Evolutionary conservation across 306 rosid genomes (phyloP).

Genomic region (Neltuma alba): DNA sequence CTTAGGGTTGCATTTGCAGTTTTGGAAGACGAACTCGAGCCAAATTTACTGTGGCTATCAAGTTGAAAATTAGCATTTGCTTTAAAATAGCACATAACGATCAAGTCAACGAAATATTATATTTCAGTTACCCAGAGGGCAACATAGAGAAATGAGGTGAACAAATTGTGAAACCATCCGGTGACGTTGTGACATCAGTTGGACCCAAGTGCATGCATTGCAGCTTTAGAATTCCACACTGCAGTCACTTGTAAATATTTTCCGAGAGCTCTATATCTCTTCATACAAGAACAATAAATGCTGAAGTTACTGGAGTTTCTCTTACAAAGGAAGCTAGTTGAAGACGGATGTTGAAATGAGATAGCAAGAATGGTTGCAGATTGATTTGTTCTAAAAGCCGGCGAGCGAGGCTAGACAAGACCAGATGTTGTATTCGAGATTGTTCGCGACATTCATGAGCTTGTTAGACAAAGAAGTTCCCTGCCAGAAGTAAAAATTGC

Average conservation of each 20-base stretch:
- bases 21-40: not conserved
- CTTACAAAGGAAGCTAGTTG: no score
- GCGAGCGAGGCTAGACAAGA: slow-evolving; percentile 77
- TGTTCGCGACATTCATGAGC: slow-evolving; percentile 91
- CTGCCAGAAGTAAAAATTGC: not conserved
- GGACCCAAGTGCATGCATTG: not conserved
- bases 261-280: not conserved
- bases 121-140: not conserved
- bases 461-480: slow-evolving; percentile 71
- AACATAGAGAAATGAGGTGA: not conserved
- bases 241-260: not conserved
- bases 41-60: not conserved
- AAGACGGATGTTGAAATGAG: no score
- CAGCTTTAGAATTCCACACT: not conserved
- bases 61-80: not conserved
- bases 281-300: slow-evolving; percentile 52
- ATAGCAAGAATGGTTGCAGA: slow-evolving; percentile 74
- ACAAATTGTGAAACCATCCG: not conserved
- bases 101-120: not conserved
- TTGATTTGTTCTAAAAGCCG: slow-evolving; percentile 90
- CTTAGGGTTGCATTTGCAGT: not conserved
- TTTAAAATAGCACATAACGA: not conserved
- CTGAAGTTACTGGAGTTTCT: no score
- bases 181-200: not conserved
- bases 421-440: slow-evolving; percentile 91